Base-by-base conservation (phyloP, 2,329 filamentous ascomycete genomes). In the Botrytis sinoallii region DNA sequence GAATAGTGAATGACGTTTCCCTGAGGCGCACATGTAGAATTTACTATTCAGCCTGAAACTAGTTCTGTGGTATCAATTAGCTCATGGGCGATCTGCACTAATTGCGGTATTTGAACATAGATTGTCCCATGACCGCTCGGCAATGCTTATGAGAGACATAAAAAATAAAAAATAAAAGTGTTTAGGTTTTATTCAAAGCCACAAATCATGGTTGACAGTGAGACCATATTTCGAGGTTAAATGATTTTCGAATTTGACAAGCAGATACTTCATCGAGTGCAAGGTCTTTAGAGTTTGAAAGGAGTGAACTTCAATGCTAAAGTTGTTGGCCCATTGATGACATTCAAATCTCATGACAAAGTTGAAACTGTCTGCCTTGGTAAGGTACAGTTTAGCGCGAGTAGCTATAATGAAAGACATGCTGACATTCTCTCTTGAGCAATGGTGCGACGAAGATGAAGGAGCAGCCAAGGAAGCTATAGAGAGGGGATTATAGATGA, bases 41-140 rank as follows among this genome's bases (percentile, higher is more conserved):
- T 20, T 64, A 40, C 25, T 64, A 20, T 64, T 29, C 8, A 29
- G 7, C 3, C 25, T 40, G 38, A n/a, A n/a, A 64, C 60, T 42
- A 64, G 38, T 42, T 29, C 22, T 42, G n/a, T 16, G 38, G 14
- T 42, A 63, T 29, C n/a, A 40, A 42, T 64, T 42, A 20, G 38
- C 25, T 40, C n/a, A 64, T 42, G 60, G 38, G n/a, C 38, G 38
- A 29, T 18, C 22, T 25, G 25, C 38, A n/a, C 60, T 64, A 64
- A 29, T 42, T 64, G 60, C n/a, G 38, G 38, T 42, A 40, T 64
- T 20, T 40, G 38, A 64, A 42, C 29, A 64, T 40, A n/a, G 38
- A 42, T 40, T 42, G 60, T 64, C 60, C 38, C 60, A 64, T 64
- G 60, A 64, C 38, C 38, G 25, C 25, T 64, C 60, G 60, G 60